A percentile compares a stretch with the other conserved stretches of the same genome.
Evolutionary conservation across 306 rosid species (phyloP).

Genomic region (Elaeagnus macrophylla): DNA sequence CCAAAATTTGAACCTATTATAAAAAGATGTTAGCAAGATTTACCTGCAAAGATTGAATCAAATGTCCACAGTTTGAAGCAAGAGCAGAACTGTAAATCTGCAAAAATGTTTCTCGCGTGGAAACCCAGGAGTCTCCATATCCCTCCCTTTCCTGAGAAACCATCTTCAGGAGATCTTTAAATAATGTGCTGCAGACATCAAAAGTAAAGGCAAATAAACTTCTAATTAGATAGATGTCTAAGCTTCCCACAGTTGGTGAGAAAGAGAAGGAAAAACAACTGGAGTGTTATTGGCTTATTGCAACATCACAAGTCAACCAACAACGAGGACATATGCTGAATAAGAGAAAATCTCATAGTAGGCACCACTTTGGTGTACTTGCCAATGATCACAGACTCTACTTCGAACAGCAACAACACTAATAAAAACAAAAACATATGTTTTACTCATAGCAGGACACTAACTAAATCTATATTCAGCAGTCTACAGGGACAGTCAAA

Average conservation of each 20-base stretch:
- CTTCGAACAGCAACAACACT: no score
- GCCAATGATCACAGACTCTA: no score
- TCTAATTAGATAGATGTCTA: constrained; percentile 16
- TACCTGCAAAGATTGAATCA: constrained; percentile 75
- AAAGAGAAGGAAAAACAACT: neutral
- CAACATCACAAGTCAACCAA: no score
- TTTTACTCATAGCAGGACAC: no score
- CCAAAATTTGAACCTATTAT: constrained; percentile 5
- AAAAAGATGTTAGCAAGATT: constrained; percentile 19
- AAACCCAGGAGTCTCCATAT: constrained; percentile 59
- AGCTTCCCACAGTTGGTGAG: constrained; percentile 8
- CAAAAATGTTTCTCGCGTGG: constrained; percentile 50
- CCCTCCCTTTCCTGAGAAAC: constrained; percentile 42
- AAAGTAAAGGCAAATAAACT: constrained; percentile 22
- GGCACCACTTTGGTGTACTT: no score
- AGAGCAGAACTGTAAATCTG: constrained; percentile 60
- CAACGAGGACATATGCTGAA: no score
- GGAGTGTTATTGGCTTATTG: no score
- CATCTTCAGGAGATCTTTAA: constrained; percentile 72
- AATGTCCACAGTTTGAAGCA: constrained; percentile 60
- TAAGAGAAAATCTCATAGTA: no score
- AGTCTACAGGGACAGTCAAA: no score
- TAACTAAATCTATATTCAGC: no score
- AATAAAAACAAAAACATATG: no score
- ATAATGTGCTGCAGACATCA: constrained; percentile 58